Percentiles rank a stretch among this genome's conserved stretches.
Conservation (phyloP, 2,329 filamentous ascomycete species). For the Colletotrichum cuscutae region DNA sequence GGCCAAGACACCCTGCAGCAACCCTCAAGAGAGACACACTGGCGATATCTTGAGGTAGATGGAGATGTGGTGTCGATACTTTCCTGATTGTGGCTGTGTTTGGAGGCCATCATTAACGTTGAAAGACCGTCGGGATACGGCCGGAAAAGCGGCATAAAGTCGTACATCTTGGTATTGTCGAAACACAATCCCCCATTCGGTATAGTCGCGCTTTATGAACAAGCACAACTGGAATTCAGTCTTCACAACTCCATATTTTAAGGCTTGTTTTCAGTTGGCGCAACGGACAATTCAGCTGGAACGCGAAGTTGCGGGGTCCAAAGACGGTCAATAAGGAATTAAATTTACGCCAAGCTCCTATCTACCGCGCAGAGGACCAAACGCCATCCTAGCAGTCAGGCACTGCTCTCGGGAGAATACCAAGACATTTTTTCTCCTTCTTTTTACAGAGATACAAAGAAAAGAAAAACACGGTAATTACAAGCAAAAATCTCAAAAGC, state of each 20-base stretch:
- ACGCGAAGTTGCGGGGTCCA: not conserved
- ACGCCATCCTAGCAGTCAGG: not conserved
- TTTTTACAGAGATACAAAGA: not conserved
- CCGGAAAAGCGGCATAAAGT: constrained; percentile 15
- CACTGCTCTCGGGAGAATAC: not conserved
- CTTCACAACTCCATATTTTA: not conserved
- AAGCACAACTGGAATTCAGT: not conserved
- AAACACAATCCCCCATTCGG: constrained; percentile 24
- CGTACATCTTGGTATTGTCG: constrained; percentile 7
- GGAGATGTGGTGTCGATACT: not conserved
- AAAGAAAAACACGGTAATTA: not conserved
- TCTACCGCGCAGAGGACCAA: not conserved
- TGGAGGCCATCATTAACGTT: not conserved
- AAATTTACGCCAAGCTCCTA: not conserved
- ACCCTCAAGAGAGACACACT: not conserved
- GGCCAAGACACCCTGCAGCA: constrained; percentile 6
- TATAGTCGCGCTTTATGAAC: constrained; percentile 5
- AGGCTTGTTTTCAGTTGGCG: not conserved
- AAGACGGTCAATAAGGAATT: not conserved
- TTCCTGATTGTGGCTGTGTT: constrained; percentile 15
- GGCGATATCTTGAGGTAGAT: constrained; percentile 13
- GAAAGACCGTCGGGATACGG: not conserved
- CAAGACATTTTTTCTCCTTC: not conserved
- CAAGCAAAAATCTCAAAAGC: not conserved
- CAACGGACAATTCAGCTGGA: not conserved